Evolutionary conservation across 2,329 filamentous ascomycete species (phyloP), one percentile per base, ranked within the genome.

Genomic region (Volutella citrinella): DNA sequence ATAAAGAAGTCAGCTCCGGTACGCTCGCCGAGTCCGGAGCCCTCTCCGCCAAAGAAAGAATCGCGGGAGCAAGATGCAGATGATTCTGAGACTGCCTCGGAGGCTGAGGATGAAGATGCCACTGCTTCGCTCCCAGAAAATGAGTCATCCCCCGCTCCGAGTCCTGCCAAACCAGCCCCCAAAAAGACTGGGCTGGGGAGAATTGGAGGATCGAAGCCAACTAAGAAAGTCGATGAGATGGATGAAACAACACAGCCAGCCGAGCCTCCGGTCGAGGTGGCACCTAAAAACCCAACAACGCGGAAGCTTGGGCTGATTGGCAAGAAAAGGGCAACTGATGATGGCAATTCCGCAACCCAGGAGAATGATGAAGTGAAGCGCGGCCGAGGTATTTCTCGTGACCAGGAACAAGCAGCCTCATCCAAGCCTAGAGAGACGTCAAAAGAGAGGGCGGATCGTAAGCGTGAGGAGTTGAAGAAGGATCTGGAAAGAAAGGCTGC

Each of bases 401-500:
- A 34, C 12, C 40, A 38, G 11, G 45, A 54, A 18, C 46, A 52
- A 19, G 36, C 56, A 24, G 27, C 46, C 13, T 55, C 60, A 42
- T 49, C 59, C 11, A 51, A 57, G 31, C 48, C 54, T 18, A 61
- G 64, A 36, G 68, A 70, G 41, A 68, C 63, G 0, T 68, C 67
- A 4, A 57, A 63, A 42, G 67, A 72, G 31, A 56, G 65, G 17
- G 71, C 72, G 4, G 68, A 74, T 38, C 61, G 70, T 21, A 71
- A 68, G 40, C 63, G 74, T 30, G 62, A 66, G n/a, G 71, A 78
- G 44, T 54, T 76, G 18, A 68, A 72, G 35, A 63, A 59, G 36
- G 70, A 78, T 21, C 54, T 76, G 11, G 66, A 75, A 43, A 67
- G 53, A 38, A 73, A 72, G 48, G 65, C 65, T 4, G 63, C 68